Evolutionary conservation across 1,284 basidiomycete species (phyloP), one percentile per base, ranked within the genome.

Genomic region (Pseudozyma hubeiensis): DNA sequence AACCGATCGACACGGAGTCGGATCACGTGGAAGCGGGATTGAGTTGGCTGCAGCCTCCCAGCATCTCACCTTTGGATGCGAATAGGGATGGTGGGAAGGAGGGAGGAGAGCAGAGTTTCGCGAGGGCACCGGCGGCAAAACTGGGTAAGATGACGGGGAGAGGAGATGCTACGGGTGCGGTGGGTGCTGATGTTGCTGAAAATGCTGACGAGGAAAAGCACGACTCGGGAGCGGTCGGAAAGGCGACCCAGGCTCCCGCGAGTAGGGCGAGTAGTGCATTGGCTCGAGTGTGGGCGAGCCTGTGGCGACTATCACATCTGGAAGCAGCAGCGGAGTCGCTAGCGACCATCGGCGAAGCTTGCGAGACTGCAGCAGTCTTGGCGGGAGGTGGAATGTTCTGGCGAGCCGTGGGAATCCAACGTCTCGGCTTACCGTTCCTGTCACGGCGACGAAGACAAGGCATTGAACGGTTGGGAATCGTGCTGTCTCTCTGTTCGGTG

Each of bases 331-430:
- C 61, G 9, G 70, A 73, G 16, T 46, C 61, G 7, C 49, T 73
- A 1, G 56, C 56, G 2, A 64, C 61, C 2, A 14, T 72, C 11
- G 78, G 72, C 37, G 78, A 80, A 45, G 71, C 66, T 8, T 80
- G 67, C 61, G 78, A 80, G 55, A 71, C 75, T 11, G 56, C 65
- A 1, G 76, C 78, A 7, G 75, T 78, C 9, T 39, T 78, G 1
- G 61, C 64, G 1, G 78, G 78, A 8, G 63, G 67, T 0, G 76
- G 78, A 6, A 68, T 80, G 47, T 78, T 80, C 30, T 80, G 78
- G 78, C 62, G 65, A 6, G 73, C 71, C 0, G 65, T 80, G 3
- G 78, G 78, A 7, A 44, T 75, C 16, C 64, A 64, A n/a, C 45
- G 57, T 8, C 58, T 66, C 7, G 53, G 59, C 11, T 49, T 74